Evolutionary conservation across 345 rosid species (phyloP).

Genomic region (Chamaenerion angustifolium): DNA sequence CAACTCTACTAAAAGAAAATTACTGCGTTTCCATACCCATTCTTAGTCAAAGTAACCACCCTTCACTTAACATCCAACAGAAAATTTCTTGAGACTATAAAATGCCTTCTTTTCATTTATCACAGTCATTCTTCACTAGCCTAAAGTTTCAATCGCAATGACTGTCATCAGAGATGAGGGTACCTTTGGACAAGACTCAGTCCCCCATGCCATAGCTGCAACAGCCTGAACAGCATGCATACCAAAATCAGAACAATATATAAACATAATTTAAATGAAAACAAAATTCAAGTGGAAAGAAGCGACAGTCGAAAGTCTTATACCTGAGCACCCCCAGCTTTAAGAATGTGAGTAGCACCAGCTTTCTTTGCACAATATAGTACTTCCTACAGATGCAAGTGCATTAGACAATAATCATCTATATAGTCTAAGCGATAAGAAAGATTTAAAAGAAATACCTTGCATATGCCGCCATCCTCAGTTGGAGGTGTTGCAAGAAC

Average conservation of each 20-base stretch:
- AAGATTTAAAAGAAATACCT: slow-evolving; percentile 26
- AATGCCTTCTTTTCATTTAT: too few species aligned
- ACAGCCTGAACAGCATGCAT: slow-evolving; percentile 39
- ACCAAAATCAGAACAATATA: neutral
- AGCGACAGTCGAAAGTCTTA: neutral
- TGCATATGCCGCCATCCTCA: slow-evolving; percentile 71
- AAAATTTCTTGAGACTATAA: too few species aligned
- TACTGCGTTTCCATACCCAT: too few species aligned
- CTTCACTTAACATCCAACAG: too few species aligned
- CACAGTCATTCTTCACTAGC: too few species aligned
- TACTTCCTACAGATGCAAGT: slow-evolving; percentile 38
- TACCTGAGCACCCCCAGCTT: slow-evolving; percentile 98
- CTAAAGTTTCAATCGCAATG: too few species aligned
- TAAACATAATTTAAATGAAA: too few species aligned
- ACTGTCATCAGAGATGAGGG: neutral
- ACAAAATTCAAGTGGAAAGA: too few species aligned
- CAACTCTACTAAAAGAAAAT: too few species aligned
- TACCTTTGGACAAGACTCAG: slow-evolving; percentile 94
- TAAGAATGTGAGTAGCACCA: slow-evolving; percentile 86
- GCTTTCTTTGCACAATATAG: slow-evolving; percentile 84
- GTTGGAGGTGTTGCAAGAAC: slow-evolving; percentile 87
- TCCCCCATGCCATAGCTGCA: slow-evolving; percentile 98
- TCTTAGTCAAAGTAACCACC: too few species aligned
- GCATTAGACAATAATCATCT: neutral
- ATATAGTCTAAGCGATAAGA: neutral